Percentiles rank a stretch among this genome's conserved stretches.
phyloP scores from a whole-genome alignment of 495 filamentous ascomycete species.

The Staphylotrichum longicolle region DNA sequence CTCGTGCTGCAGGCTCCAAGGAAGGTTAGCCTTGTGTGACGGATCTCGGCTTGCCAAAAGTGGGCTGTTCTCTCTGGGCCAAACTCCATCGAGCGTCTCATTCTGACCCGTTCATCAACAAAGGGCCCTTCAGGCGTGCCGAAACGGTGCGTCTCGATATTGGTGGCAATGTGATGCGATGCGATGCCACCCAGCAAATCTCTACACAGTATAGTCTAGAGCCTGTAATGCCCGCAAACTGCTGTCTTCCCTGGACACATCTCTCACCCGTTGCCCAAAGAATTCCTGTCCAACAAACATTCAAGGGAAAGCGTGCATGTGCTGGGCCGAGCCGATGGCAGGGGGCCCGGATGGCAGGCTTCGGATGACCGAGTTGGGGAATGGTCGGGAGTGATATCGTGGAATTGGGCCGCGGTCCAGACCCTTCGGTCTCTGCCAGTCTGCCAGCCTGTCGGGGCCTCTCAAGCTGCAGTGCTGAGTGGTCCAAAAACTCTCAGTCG shows the following conservation, averaged over 20 bases:
- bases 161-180: constrained; percentile 2
- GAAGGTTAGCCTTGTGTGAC: constrained; percentile 1
- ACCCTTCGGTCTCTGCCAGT: constrained; percentile 10
- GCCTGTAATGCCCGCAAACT: too few species aligned
- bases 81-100: constrained; percentile 1
- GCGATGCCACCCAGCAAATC: constrained; percentile 12
- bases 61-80: constrained; percentile 1
- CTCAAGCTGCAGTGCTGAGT: constrained; percentile 14
- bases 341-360: background rate
- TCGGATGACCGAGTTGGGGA: constrained; percentile 21
- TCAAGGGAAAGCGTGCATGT: background rate
- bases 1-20: background rate
- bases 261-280: too few species aligned
- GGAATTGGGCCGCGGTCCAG: constrained; percentile 11
- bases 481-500: constrained; percentile 12
- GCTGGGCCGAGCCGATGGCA: background rate
- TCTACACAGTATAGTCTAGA: background rate
- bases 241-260: too few species aligned
- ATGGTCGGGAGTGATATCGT: constrained; percentile 4
- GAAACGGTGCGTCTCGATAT: constrained; percentile 16
- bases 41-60: constrained; percentile 19
- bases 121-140: background rate
- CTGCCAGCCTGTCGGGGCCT: background rate
- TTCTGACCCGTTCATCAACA: constrained; percentile 4
- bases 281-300: background rate